Conservation (phyloP, 768 basidiomycete genomes). For the Lactifluus piperatus region DNA sequence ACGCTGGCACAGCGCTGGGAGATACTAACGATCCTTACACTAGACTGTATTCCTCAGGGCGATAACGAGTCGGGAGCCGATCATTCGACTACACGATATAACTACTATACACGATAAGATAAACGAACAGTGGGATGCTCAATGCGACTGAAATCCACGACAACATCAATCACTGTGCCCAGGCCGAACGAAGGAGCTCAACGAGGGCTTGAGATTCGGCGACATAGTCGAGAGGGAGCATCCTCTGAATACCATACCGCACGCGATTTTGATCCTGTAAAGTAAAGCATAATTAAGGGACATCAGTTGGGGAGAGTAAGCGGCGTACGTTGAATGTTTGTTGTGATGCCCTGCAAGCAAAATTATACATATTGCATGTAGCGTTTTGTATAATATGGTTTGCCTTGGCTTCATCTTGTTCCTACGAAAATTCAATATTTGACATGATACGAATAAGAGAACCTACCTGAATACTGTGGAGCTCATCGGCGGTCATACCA, state of each 20-base stretch:
- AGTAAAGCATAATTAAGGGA: not conserved
- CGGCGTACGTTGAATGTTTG: constrained; percentile 79
- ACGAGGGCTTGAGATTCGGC: constrained; percentile 54
- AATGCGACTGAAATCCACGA: not conserved
- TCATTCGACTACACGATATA: not conserved
- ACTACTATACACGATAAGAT: constrained; percentile 10
- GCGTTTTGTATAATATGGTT: constrained; percentile 53
- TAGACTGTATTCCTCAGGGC: not conserved
- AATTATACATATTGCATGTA: constrained; percentile 65
- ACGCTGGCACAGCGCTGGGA: not conserved
- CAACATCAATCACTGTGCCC: constrained; percentile 34
- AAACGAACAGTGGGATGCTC: not conserved
- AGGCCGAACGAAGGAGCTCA: constrained; percentile 51
- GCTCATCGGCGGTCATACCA: constrained; percentile 68
- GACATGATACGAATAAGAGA: not conserved
- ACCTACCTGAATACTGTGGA: constrained; percentile 60
- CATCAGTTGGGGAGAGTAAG: not conserved
- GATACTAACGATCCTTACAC: constrained; percentile 1
- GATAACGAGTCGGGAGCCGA: not conserved
- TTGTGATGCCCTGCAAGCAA: constrained; percentile 78
- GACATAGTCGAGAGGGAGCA: constrained; percentile 56
- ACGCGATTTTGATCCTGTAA: constrained; percentile 70
- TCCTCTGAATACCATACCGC: constrained; percentile 72
- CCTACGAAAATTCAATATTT: constrained; percentile 31
- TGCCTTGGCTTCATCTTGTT: constrained; percentile 50